phyloP scores from a whole-genome alignment of 2,329 filamentous ascomycete genomes.

The Mollisia scopiformis region DNA sequence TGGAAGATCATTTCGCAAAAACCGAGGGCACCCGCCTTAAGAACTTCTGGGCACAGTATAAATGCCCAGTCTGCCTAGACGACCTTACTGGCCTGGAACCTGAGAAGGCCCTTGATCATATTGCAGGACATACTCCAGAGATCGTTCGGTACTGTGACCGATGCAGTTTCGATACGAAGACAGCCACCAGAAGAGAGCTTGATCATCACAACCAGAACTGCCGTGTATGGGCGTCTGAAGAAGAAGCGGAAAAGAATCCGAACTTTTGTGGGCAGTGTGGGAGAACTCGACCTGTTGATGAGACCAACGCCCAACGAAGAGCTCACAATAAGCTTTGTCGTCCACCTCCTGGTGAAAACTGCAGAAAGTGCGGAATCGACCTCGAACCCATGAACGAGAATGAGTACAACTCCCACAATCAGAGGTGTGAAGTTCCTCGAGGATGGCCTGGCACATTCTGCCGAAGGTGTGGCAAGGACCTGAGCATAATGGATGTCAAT shows the following conservation, averaged over 20 bases:
- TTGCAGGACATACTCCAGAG: constrained; percentile 27
- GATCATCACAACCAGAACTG: not conserved
- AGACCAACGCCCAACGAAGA: not conserved
- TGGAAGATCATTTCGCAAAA: constrained; percentile 17
- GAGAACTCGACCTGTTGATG: not conserved
- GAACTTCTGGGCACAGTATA: constrained; percentile 21
- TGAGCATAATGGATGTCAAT: not conserved
- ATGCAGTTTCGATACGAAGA: constrained; percentile 12
- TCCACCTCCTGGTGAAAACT: not conserved
- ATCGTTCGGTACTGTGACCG: constrained; percentile 29
- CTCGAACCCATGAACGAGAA: not conserved
- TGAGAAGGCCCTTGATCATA: constrained; percentile 23
- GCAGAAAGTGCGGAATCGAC: constrained; percentile 20
- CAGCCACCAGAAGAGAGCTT: not conserved
- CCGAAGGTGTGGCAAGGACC: constrained; percentile 10
- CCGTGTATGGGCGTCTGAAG: not conserved
- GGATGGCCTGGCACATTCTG: constrained; percentile 8
- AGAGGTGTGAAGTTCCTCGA: not conserved
- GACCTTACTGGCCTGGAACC: constrained; percentile 16
- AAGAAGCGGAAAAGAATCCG: not conserved
- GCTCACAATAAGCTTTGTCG: not conserved
- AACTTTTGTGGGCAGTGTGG: constrained; percentile 22
- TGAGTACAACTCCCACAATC: not conserved
- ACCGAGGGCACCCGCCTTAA: constrained; percentile 12
- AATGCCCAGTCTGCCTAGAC: constrained; percentile 30